Percentiles rank a stretch among this genome's conserved stretches.
Evolutionary conservation across 768 basidiomycete species (phyloP).

Genomic region (Candolleomyces aberdarensis): DNA sequence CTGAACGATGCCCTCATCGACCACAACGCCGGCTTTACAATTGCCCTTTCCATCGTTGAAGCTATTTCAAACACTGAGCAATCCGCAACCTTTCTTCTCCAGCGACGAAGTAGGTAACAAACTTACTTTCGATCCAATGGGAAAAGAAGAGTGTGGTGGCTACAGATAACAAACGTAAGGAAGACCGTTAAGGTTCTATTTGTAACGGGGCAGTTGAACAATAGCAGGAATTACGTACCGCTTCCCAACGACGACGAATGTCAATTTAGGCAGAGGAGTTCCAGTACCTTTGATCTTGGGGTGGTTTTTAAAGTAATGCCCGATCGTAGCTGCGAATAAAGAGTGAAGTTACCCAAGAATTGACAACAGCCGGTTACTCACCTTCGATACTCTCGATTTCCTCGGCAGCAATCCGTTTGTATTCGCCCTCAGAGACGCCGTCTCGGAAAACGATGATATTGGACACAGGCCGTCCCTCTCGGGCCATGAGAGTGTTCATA

Average conservation of each 20-base stretch:
- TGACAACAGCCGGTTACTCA: conserved; percentile 13
- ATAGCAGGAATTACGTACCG: conserved; percentile 30
- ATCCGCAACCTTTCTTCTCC: too few species aligned
- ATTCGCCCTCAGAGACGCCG: conserved; percentile 45
- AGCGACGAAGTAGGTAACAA: too few species aligned
- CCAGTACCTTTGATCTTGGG: too few species aligned
- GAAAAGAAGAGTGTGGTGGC: conserved; percentile 28
- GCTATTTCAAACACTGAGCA: neutral
- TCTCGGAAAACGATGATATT: conserved; percentile 47
- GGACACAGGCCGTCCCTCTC: conserved; percentile 14
- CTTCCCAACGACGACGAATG: conserved; percentile 65
- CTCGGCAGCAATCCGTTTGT: conserved; percentile 26
- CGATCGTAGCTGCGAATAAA: too few species aligned
- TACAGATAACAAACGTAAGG: neutral
- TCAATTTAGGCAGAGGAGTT: conserved; percentile 22
- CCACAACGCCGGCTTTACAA: conserved; percentile 49
- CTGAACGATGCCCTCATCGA: conserved; percentile 37
- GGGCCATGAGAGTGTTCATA: conserved; percentile 8
- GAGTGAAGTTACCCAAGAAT: too few species aligned
- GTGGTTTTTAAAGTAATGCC: too few species aligned
- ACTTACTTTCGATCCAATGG: conserved; percentile 7
- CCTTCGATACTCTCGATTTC: conserved; percentile 50
- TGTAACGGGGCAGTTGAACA: too few species aligned
- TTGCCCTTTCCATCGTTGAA: conserved; percentile 41
- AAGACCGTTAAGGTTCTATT: neutral